These are phyloP conservation scores for Tricholoma furcatifolium DNA, from an alignment of 768 basidiomycete genomes.

Conservation along the genomic window DNA sequence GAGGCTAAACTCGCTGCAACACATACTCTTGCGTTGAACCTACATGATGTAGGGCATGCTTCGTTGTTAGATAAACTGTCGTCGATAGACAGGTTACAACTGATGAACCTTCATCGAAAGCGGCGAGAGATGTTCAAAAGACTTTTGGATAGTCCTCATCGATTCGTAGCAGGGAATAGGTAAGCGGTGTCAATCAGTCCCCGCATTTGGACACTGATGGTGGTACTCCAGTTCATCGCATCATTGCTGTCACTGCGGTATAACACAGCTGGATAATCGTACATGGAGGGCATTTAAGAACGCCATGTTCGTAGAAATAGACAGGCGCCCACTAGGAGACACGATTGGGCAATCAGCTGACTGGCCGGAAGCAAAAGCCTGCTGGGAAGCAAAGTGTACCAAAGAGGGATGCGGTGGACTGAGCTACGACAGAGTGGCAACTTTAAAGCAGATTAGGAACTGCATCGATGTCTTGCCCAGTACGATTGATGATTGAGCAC, in stretches of 20 bases:
- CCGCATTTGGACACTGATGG: neutral
- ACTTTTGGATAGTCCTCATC: slow-evolving; percentile 57
- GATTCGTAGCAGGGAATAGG: slow-evolving; percentile 54
- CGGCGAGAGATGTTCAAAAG: slow-evolving; percentile 50
- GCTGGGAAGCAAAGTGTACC: slow-evolving; percentile 62
- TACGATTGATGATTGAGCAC: slow-evolving; percentile 27
- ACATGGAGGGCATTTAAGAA: slow-evolving; percentile 65
- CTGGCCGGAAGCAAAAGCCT: slow-evolving; percentile 59
- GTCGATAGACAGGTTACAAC: slow-evolving; percentile 49
- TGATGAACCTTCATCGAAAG: slow-evolving; percentile 56
- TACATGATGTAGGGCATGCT: slow-evolving; percentile 41
- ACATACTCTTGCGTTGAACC: slow-evolving; percentile 54
- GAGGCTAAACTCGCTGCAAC: slow-evolving; percentile 56
- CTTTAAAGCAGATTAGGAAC: slow-evolving; percentile 55
- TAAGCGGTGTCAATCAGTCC: slow-evolving; percentile 11
- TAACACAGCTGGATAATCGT: slow-evolving; percentile 51
- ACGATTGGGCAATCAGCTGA: slow-evolving; percentile 47
- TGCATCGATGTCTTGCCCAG: slow-evolving; percentile 55
- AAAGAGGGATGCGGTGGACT: slow-evolving; percentile 48
- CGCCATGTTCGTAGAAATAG: slow-evolving; percentile 56
- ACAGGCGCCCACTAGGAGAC: slow-evolving; percentile 58
- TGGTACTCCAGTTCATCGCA: slow-evolving; percentile 26
- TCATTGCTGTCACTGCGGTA: slow-evolving; percentile 55
- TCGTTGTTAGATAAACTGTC: slow-evolving; percentile 45
- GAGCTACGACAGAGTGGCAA: slow-evolving; percentile 59